A percentile compares a stretch with the other conserved stretches of the same genome.
These are phyloP conservation scores for Pseudogymnoascus sp. DNA, from an alignment of 2,329 filamentous ascomycete species.

Conservation along the genomic window DNA sequence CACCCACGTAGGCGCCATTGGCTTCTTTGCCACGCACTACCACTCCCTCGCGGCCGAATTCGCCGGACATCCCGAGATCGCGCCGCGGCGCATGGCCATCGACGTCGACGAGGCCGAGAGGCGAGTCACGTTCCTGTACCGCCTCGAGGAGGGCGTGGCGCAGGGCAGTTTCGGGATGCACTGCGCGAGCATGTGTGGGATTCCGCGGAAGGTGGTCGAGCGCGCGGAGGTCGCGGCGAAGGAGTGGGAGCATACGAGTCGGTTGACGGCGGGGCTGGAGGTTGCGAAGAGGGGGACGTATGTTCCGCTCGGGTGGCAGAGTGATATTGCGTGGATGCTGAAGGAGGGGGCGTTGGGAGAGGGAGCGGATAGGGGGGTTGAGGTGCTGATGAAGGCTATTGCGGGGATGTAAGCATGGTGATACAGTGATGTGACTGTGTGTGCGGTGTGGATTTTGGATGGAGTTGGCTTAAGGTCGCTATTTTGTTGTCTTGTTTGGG, in stretches of 20 bases:
- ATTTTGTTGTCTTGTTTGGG: neutral
- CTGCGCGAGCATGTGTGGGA: constrained; percentile 96
- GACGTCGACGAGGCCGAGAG: constrained; percentile 77
- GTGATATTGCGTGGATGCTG: constrained; percentile 74
- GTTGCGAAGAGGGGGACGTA: constrained; percentile 70
- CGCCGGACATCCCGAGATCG: constrained; percentile 77
- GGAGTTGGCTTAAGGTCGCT: neutral
- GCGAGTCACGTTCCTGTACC: constrained; percentile 94
- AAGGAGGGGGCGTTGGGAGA: constrained; percentile 41
- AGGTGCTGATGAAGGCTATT: constrained; percentile 53
- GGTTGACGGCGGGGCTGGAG: constrained; percentile 81
- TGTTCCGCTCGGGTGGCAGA: constrained; percentile 76
- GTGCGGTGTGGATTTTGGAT: neutral
- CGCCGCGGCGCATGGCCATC: constrained; percentile 85
- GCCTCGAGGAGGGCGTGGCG: constrained; percentile 84
- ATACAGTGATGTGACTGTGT: neutral
- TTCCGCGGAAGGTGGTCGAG: constrained; percentile 72
- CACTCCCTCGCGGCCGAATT: constrained; percentile 91
- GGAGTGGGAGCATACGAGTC: constrained; percentile 91
- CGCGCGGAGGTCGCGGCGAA: constrained; percentile 79
- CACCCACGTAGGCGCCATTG: constrained; percentile 83
- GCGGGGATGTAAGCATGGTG: constrained; percentile 39
- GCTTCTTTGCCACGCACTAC: constrained; percentile 98
- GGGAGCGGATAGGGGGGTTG: constrained; percentile 43
- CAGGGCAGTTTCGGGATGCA: constrained; percentile 99